Conservation (phyloP, 2,329 filamentous ascomycete genomes). For the Fusarium clavum region DNA sequence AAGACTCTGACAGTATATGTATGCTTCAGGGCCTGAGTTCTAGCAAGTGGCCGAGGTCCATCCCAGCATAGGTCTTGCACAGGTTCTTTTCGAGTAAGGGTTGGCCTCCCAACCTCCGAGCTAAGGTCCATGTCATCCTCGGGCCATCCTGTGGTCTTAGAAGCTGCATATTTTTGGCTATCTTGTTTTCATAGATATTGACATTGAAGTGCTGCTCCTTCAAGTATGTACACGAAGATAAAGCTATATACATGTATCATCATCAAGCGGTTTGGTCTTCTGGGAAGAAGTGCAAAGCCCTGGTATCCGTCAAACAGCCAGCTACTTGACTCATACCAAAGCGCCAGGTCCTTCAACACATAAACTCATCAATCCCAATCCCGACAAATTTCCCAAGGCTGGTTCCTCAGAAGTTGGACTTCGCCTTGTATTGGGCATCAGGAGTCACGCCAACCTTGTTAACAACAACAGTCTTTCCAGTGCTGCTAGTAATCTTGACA, state of each 20-base stretch:
- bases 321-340: slow-evolving; percentile 1
- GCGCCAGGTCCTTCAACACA: background rate
- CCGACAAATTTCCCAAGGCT: background rate
- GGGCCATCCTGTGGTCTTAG: background rate
- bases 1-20: background rate
- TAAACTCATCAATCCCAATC: background rate
- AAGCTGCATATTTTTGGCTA: background rate
- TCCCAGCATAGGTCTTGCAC: background rate
- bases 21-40: background rate
- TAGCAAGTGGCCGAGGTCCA: background rate
- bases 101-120: background rate
- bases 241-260: slow-evolving; percentile 7
- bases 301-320: slow-evolving; percentile 17
- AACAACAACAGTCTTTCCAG: slow-evolving; percentile 63
- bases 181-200: background rate
- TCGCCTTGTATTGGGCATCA: slow-evolving; percentile 47
- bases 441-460: slow-evolving; percentile 60
- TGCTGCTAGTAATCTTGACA: slow-evolving; percentile 65
- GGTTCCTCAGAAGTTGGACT: slow-evolving; percentile 49
- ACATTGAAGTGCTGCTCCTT: background rate
- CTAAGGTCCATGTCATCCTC: background rate
- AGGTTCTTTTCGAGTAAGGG: no score
- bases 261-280: background rate
- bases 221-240: slow-evolving; percentile 34
- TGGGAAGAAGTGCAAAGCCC: background rate